phyloP scores from a whole-genome alignment of 2,329 filamentous ascomycete species.

The Exophiala bonariae region DNA sequence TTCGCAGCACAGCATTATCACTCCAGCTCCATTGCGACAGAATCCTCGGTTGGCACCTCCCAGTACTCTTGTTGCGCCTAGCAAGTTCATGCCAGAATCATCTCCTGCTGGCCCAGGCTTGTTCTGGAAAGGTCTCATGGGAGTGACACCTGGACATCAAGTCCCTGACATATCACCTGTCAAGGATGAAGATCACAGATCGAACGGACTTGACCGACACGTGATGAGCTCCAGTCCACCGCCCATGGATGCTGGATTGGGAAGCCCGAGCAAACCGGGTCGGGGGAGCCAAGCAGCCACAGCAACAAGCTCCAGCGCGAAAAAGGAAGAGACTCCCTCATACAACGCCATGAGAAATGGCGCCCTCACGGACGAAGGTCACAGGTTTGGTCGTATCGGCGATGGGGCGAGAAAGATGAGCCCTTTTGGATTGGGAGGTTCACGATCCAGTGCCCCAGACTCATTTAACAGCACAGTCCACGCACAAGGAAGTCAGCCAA shows the following conservation, averaged over 20 bases:
- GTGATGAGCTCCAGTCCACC: constrained; percentile 51
- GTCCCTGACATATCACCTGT: constrained; percentile 47
- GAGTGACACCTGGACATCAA: constrained; percentile 26
- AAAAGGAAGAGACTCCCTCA: constrained; percentile 28
- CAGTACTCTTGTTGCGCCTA: constrained; percentile 50
- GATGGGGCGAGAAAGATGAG: neutral
- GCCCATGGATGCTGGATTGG: constrained; percentile 44
- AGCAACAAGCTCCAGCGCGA: constrained; percentile 36
- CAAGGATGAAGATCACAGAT: constrained; percentile 37
- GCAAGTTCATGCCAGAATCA: constrained; percentile 53
- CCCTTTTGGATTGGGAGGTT: neutral
- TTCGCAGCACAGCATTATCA: constrained; percentile 45
- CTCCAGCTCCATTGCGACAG: constrained; percentile 49
- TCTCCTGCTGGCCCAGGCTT: constrained; percentile 44
- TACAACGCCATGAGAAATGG: constrained; percentile 4
- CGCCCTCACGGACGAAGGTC: constrained; percentile 1
- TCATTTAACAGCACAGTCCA: constrained; percentile 4
- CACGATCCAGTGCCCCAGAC: neutral
- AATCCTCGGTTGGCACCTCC: constrained; percentile 50
- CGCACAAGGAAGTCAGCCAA: constrained; percentile 4
- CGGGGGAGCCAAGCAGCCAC: constrained; percentile 20
- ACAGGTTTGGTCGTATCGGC: constrained; percentile 8
- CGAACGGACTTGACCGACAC: constrained; percentile 32
- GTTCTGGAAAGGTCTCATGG: constrained; percentile 50
- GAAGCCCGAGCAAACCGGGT: constrained; percentile 44